Conservation (phyloP, 495 filamentous ascomycete genomes). For the Bathelium albidoporum region DNA sequence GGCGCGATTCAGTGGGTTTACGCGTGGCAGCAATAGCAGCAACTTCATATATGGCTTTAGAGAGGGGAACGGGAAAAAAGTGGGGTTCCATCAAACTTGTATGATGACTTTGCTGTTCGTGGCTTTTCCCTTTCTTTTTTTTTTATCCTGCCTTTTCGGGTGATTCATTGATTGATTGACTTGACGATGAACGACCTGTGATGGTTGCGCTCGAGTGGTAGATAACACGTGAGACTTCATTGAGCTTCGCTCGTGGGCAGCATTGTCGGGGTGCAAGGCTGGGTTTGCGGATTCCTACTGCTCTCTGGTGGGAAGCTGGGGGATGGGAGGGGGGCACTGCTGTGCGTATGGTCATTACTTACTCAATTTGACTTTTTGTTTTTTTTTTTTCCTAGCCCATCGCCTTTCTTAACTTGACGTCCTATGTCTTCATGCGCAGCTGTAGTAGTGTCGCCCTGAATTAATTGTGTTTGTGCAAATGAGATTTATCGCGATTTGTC, state of each 20-base stretch:
- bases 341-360: not conserved
- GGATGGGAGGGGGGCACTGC: not conserved
- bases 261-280: not conserved
- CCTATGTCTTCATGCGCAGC: no score
- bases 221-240: not conserved
- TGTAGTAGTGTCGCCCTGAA: no score
- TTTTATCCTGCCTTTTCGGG: not conserved
- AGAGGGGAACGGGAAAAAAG: not conserved
- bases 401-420: no score
- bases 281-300: no score
- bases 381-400: conserved; percentile 1
- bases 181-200: no score
- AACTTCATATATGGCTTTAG: not conserved
- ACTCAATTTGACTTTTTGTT: not conserved
- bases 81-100: not conserved
- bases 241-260: not conserved
- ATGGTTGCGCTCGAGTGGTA: no score
- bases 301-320: not conserved
- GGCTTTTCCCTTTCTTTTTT: not conserved
- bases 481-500: no score
- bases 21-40: not conserved
- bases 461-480: no score
- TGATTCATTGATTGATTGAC: no score
- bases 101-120: not conserved
- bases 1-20: not conserved